A percentile compares a stretch with the other conserved stretches of the same genome.
Conservation (phyloP, 805 yeast species). For the Yamadazyma phyllophila region DNA sequence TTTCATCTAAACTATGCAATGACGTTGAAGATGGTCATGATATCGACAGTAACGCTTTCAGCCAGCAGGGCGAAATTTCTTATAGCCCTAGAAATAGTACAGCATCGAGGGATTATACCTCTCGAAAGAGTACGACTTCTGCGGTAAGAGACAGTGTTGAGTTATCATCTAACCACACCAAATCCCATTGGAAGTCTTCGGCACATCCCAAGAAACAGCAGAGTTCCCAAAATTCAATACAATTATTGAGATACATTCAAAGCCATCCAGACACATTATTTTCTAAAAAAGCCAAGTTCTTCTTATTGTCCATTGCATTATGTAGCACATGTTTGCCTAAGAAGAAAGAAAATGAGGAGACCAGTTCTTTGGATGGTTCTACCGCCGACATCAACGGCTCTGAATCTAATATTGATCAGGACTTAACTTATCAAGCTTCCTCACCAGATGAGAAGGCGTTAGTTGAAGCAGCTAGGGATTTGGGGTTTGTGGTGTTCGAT, state of each 20-base stretch:
- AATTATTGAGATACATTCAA: constrained; percentile 69
- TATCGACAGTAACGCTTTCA: background rate
- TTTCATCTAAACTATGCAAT: constrained; percentile 19
- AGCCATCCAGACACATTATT: constrained; percentile 65
- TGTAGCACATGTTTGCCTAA: constrained; percentile 91
- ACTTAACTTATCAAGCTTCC: constrained; percentile 82
- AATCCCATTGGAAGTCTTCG: constrained; percentile 44
- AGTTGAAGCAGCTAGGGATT: constrained; percentile 90
- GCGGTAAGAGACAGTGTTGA: constrained; percentile 35
- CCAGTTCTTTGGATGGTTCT: background rate
- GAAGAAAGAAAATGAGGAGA: constrained; percentile 18
- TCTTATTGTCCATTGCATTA: constrained; percentile 75
- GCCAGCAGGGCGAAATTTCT: background rate
- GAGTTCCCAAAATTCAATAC: constrained; percentile 50
- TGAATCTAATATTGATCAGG: constrained; percentile 15
- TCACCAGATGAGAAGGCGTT: constrained; percentile 96
- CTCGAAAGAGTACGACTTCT: constrained; percentile 27
- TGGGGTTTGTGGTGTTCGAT: constrained; percentile 84
- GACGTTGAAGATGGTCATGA: background rate
- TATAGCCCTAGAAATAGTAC: constrained; percentile 2
- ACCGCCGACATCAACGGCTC: constrained; percentile 1
- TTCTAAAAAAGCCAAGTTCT: constrained; percentile 72
- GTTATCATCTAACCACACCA: constrained; percentile 21
- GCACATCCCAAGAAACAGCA: constrained; percentile 47
- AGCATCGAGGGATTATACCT: background rate